These are phyloP conservation scores for Phialophora macrospora DNA, from an alignment of 2,329 filamentous ascomycete genomes.

Conservation along the genomic window DNA sequence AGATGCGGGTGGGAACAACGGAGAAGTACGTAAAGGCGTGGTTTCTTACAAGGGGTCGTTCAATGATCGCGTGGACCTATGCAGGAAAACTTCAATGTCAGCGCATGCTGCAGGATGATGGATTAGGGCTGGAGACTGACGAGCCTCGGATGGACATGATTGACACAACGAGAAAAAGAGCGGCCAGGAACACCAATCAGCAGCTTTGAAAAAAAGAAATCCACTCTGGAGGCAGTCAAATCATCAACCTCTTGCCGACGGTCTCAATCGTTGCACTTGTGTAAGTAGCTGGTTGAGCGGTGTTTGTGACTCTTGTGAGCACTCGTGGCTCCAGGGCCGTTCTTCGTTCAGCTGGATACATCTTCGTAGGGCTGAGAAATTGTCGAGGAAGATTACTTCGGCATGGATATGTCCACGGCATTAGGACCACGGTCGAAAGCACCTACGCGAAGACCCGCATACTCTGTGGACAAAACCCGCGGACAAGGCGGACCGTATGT, in stretches of 20 bases:
- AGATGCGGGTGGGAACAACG: neutral
- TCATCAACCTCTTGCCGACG: neutral
- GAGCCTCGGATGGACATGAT: neutral
- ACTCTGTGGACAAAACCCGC: neutral
- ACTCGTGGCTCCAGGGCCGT: neutral
- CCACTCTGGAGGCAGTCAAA: neutral
- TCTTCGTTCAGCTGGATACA: neutral
- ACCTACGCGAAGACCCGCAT: conserved; percentile 1
- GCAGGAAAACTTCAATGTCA: conserved; percentile 2
- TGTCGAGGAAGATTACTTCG: neutral
- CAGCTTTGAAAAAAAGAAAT: neutral
- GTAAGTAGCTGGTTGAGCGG: neutral
- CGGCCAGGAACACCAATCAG: conserved; percentile 13
- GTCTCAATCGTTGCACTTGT: neutral
- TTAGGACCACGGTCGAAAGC: conserved; percentile 1
- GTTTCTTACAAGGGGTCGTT: neutral
- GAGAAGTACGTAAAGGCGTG: conserved; percentile 2
- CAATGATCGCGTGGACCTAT: neutral
- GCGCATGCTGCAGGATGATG: conserved; percentile 1
- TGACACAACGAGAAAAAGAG: neutral
- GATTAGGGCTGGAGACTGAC: neutral
- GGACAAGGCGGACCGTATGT: neutral
- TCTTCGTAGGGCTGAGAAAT: neutral
- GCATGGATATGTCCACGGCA: neutral
- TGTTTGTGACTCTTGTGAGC: neutral